phyloP scores from a whole-genome alignment of 2,329 filamentous ascomycete species.

The Macrophomina pseudophaseolina region DNA sequence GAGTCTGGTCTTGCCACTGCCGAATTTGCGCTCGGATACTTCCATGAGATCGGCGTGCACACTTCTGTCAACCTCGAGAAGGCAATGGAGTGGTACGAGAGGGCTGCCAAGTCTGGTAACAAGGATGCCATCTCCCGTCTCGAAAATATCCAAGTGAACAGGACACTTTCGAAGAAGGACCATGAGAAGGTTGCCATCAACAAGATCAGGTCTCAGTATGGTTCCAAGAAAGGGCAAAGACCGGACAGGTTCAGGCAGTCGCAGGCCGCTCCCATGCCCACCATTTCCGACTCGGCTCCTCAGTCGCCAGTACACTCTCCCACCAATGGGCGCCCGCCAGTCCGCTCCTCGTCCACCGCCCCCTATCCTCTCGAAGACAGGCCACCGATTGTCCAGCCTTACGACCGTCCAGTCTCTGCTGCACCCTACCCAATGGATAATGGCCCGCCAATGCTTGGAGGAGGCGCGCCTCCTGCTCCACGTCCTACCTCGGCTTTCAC shows the following conservation, averaged over 20 bases:
- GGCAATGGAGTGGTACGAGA: conserved; percentile 86
- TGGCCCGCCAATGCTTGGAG: conserved; percentile 55
- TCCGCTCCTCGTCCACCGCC: conserved; percentile 43
- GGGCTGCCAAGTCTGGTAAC: conserved; percentile 88
- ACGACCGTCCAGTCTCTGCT: conserved; percentile 57
- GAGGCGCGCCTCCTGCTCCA: conserved; percentile 39
- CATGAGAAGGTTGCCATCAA: conserved; percentile 91
- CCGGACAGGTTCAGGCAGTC: conserved; percentile 51
- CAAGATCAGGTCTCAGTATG: conserved; percentile 71
- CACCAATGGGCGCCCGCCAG: conserved; percentile 34
- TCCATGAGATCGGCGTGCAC: conserved; percentile 94
- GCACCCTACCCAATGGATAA: conserved; percentile 76
- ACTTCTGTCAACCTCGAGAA: conserved; percentile 82
- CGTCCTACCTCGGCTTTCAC: conserved; percentile 58
- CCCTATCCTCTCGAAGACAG: conserved; percentile 53
- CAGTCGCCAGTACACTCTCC: conserved; percentile 36
- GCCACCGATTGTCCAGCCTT: conserved; percentile 43
- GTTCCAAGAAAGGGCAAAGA: conserved; percentile 56
- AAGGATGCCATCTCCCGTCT: conserved; percentile 83
- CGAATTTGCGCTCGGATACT: conserved; percentile 97
- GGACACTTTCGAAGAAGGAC: conserved; percentile 84
- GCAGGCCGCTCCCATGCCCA: conserved; percentile 44
- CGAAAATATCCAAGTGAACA: conserved; percentile 81
- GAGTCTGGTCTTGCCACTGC: conserved; percentile 81
- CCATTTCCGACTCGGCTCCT: conserved; percentile 45